These are phyloP conservation scores for Pistacia vera DNA, from an alignment of 345 rosid species.

Conservation along the genomic window DNA sequence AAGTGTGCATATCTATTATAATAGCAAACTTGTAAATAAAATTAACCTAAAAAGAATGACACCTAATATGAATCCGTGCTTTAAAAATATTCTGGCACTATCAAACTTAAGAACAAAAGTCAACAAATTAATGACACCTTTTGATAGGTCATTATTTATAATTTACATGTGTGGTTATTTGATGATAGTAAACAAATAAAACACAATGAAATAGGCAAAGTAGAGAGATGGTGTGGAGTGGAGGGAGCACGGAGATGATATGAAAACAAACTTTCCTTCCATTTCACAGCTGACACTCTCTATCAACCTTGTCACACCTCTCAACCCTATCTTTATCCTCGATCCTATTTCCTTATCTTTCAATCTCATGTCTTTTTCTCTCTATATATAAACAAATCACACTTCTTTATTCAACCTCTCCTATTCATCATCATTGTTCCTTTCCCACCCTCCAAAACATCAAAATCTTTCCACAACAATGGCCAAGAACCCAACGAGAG, in stretches of 20 bases:
- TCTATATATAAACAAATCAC: no score
- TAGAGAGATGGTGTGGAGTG: background rate
- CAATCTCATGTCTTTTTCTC: background rate
- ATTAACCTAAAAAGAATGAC: no score
- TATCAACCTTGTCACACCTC: background rate
- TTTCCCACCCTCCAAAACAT: background rate
- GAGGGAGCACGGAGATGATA: background rate
- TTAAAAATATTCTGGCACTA: no score
- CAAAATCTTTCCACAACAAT: conserved; percentile 4
- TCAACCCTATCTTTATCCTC: conserved; percentile 7
- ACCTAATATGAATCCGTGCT: no score
- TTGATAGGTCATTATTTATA: no score
- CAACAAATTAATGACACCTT: no score
- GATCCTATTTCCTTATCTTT: conserved; percentile 20
- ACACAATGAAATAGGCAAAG: no score
- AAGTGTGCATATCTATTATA: no score
- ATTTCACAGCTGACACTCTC: conserved; percentile 2
- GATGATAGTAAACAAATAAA: no score
- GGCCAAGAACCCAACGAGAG: conserved; percentile 26
- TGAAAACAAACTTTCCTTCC: background rate
- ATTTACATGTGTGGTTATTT: no score
- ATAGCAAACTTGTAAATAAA: no score
- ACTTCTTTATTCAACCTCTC: background rate
- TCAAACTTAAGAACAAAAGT: no score
- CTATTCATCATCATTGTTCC: background rate